Base-by-base conservation (phyloP, 73 alveolate genomes). In the Tetrahymena thermophila region DNA sequence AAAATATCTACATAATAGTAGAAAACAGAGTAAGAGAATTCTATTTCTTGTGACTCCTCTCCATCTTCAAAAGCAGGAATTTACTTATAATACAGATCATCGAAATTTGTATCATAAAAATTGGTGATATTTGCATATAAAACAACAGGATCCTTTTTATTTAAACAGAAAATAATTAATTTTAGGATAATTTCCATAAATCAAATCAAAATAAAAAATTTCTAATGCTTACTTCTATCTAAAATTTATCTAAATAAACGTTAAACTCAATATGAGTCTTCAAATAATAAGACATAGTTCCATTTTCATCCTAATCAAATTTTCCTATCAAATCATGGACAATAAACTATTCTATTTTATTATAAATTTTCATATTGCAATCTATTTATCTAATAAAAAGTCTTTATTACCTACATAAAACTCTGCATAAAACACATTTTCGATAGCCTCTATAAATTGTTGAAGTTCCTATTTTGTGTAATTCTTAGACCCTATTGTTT, bases 321-420 rank as follows among this genome's bases (percentile, higher is more conserved):
- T 35, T 89, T 21, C 97, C 97, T 17, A 95, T 93, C 43, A 43
- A 21, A 89, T 95, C 97, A 34, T 95, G 94, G 28, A 95, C 89
- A 4, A 71, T 25, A 31, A 71, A 71, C 37, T 71, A 31, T n/a
- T 71, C 89, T 71, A 71, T 50, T 50, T 5, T 11, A 50, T 15
- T 15, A 1, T 50, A 10, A 19, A 50, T 50, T 50, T 50, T 50
- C 83, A 50, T 25, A 50, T 50, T 50, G 44, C 11, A 40, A 40
- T 40, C 15, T 42, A 42, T 9, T 9, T 19, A 50, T 50, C 83
- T 50, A 50, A 50, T 0, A 19, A 19, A 50, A 50, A 38, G 11
- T 28, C 31, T 4, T 10, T 21, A 89, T 95, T 93, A 19, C 94
- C 94, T 17, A 95, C 35, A 55, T 93, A 89, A 85, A 95, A 95